Base-by-base conservation (phyloP, 768 basidiomycete genomes). In the Saitozyma sp. region DNA sequence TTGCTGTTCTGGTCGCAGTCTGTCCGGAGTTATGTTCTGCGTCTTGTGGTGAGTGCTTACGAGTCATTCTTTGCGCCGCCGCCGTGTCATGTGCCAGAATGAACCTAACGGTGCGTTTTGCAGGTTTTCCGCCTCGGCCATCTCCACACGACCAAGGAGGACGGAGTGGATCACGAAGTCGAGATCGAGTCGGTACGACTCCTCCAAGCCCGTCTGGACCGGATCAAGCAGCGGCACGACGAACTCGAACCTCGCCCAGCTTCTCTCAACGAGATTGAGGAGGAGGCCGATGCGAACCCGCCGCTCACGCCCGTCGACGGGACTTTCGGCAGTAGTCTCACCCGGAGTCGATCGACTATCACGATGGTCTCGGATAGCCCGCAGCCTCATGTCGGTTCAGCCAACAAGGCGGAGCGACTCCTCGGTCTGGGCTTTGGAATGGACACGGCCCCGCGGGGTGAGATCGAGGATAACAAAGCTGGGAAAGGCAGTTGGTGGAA, bases 51-150 rank as follows among this genome's bases (percentile, higher is more conserved):
- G 19, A 79, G 80, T 76, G 40, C 8, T 37, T 10, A 20, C n/a
- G 16, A 46, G 38, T 6, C 9, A 41, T 20, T 43, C 41, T 29
- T 29, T 2, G 29, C 29, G 29, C 29, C 29, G 29, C 2, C 29
- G 29, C 29, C 29, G 29, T 29, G 29, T 29, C 29, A 29, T 29
- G 29, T 29, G 29, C 16, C 14, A 9, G 45, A 10, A 39, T 9
- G 50, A 29, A 7, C 38, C 54, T 58, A 52, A 64, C 54, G 8
- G 10, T 9, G 29, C 29, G 29, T 29, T 29, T 29, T 29, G 29
- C 54, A 75, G 74, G 74, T 80, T 2, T 80, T 80, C 78, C 76
- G 82, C 6, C 67, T 83, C 8, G 78, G 80, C 14, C 81, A 82
- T 38, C 61, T 83, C 10, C 71, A 73, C 51, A 77, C 75, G 11